phyloP scores from a whole-genome alignment of 176 grass and related monocot species.

The Pontederia crassipes region DNA sequence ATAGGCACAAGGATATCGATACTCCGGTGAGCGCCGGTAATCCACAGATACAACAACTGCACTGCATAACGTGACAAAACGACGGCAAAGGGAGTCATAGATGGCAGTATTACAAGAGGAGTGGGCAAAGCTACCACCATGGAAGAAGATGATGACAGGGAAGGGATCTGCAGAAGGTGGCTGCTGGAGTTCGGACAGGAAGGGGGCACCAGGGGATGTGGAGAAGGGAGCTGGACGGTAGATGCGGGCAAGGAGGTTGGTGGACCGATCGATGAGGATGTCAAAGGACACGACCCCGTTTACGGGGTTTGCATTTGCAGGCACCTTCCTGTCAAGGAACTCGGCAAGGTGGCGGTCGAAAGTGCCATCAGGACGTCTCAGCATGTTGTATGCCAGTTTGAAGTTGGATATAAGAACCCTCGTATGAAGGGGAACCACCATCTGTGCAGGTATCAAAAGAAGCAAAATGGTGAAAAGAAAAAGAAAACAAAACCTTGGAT shows the following conservation, averaged over 20 bases:
- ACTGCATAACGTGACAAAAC: slow-evolving; percentile 57
- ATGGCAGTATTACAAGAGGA: slow-evolving; percentile 63
- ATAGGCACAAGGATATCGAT: slow-evolving; percentile 87
- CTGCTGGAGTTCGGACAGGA: slow-evolving; percentile 48
- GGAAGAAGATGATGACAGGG: slow-evolving; percentile 96
- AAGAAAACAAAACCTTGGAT: neutral
- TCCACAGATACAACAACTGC: slow-evolving; percentile 88
- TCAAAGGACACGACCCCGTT: slow-evolving; percentile 85
- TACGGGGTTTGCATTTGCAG: slow-evolving; percentile 44
- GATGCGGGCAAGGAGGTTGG: slow-evolving; percentile 70
- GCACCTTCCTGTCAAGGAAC: slow-evolving; percentile 58
- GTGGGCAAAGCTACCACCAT: slow-evolving; percentile 93
- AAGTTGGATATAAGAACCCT: slow-evolving; percentile 98
- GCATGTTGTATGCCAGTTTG: slow-evolving; percentile 92
- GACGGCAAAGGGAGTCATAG: slow-evolving; percentile 80
- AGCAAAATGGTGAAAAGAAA: slow-evolving; percentile 17
- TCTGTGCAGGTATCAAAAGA: slow-evolving; percentile 30
- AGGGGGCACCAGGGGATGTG: slow-evolving; percentile 22
- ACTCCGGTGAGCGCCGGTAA: slow-evolving; percentile 83
- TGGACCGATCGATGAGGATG: slow-evolving; percentile 51
- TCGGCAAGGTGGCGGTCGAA: slow-evolving; percentile 87
- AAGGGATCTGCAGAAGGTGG: slow-evolving; percentile 54
- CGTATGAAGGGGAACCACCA: slow-evolving; percentile 77
- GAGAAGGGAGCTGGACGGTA: slow-evolving; percentile 38
- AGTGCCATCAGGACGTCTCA: slow-evolving; percentile 84